These are phyloP conservation scores for Coffea humblotiana DNA, from an alignment of 305 asterid species.

Conservation along the genomic window DNA sequence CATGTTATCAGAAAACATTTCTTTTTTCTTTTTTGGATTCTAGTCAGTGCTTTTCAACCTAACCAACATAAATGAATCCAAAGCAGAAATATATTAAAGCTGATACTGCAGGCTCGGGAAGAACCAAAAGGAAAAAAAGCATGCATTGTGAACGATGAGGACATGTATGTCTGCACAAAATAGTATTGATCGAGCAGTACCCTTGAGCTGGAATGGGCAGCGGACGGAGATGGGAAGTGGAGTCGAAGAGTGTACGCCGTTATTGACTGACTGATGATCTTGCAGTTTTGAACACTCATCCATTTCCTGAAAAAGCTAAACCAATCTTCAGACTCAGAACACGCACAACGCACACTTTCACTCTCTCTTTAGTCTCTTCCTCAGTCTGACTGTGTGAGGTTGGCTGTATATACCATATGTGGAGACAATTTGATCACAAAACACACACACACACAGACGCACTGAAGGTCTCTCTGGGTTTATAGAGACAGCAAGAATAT, in stretches of 20 bases:
- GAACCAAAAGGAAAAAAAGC: neutral
- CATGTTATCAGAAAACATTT: constrained; percentile 4
- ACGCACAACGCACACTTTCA: constrained; percentile 2
- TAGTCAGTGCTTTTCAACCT: neutral
- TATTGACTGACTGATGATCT: constrained; percentile 14
- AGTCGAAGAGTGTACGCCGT: constrained; percentile 19
- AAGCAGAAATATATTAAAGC: neutral
- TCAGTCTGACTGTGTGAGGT: neutral
- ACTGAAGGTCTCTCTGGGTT: neutral
- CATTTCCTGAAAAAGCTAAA: constrained; percentile 28
- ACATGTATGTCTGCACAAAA: neutral
- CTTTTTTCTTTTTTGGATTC: neutral
- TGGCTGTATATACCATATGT: neutral
- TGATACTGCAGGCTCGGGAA: neutral
- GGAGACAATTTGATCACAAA: neutral
- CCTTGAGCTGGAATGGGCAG: constrained; percentile 25
- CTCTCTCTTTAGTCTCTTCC: neutral
- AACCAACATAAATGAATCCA: neutral
- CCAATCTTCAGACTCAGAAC: constrained; percentile 6
- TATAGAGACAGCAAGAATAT: constrained; percentile 1
- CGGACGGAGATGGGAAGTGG: constrained; percentile 13
- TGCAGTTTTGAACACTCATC: constrained; percentile 14
- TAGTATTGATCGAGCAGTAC: constrained; percentile 7
- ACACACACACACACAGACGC: constrained; percentile 7
- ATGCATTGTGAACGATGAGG: neutral